Evolutionary conservation across 176 grass and related monocot genomes (phyloP), one percentile per base, ranked within the genome.

Genomic region (Eragrostis nindensis): DNA sequence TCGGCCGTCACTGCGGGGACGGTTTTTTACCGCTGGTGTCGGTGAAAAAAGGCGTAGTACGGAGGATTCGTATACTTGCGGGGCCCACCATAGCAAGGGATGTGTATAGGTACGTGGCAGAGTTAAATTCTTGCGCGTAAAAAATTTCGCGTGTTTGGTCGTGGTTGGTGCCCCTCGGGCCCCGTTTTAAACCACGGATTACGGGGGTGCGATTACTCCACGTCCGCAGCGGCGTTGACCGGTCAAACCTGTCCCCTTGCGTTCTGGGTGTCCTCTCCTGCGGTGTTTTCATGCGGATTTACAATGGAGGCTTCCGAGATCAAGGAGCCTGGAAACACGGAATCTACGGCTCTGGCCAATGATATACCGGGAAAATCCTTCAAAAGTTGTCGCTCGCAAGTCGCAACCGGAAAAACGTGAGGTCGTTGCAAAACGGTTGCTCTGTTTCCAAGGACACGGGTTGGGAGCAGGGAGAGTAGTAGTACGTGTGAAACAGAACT

Each of bases 1-100:
- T 68, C 6, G 39, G 10, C 42, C 26, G 32, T 2, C 1, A 36
- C 32, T 4, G 32, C 32, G 1, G 32, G 32, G 32, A 36, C 32
- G 32, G 63, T n/a, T 25, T 70, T 89, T 89, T 65, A 82, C 83
- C 59, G 78, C 71, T 17, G 8, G 65, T 50, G 77, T 76, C 82
- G 87, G 83, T 82, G 82, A 82, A 77, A 56, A 46, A 77, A 49
- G 21, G 30, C n/a, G n/a, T n/a, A n/a, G n/a, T 74, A 74, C 66
- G 38, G 79, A n/a, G 2, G 24, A 49, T 32, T 48, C 6, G 22
- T 2, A 38, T 25, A 5, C 27, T 36, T 46, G 7, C 36, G 6
- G 71, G 66, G 55, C n/a, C 77, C 77, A 45, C 81, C 24, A 8
- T 14, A 2, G 41, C 5, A 6, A 25, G 32, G 39, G 39, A 10